Base-by-base conservation (phyloP, 2,329 filamentous ascomycete genomes). In the Xylariaceae sp. region DNA sequence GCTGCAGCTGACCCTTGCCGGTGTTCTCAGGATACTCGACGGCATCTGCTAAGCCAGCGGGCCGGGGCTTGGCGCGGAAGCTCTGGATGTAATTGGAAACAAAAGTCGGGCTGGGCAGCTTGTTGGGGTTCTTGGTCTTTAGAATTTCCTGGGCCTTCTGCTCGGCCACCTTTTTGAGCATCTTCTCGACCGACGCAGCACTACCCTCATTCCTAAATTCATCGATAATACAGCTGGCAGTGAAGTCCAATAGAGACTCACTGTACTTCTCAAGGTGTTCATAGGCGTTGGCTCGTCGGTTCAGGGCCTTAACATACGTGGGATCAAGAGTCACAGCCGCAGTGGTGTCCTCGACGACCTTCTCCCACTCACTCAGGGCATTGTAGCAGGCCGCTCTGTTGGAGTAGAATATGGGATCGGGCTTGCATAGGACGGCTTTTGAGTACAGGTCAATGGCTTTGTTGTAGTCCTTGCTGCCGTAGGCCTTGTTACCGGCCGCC, bases 61-160 rank as follows among this genome's bases (percentile, higher is more conserved):
- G 92, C 1, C 89, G 81, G 47, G 84, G 79, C 76, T 88, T 89
- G 56, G 85, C 79, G 57, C 94, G 88, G 87, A 99, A 99, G 77
- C 92, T 97, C 76, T 97, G 92, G 34, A 99, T 86, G 73, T 99
- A 99, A 79, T 99, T 99, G 69, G 91, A 90, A 63, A 99, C 91
- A 65, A 97, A 99, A 9, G 91, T 96, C 32, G 94, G 88, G 73
- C 91, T 96, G 26, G 94, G 94, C 49, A 99, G 81, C 75, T 89
- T 92, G 76, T 90, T 88, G 35, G 79, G 76, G 74, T 94, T 92
- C 73, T 91, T 92, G 57, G 81, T 80, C 66, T 81, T 83, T 53
- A 99, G 79, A 68, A 99, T 96, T 61, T 84, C 85, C 76, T 92
- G 91, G 61, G 89, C 92, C 78, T 96, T 96, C 63, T 88, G 81